Base-by-base conservation (phyloP, 176 grass and related monocot species). In the Musa troglodytarum region DNA sequence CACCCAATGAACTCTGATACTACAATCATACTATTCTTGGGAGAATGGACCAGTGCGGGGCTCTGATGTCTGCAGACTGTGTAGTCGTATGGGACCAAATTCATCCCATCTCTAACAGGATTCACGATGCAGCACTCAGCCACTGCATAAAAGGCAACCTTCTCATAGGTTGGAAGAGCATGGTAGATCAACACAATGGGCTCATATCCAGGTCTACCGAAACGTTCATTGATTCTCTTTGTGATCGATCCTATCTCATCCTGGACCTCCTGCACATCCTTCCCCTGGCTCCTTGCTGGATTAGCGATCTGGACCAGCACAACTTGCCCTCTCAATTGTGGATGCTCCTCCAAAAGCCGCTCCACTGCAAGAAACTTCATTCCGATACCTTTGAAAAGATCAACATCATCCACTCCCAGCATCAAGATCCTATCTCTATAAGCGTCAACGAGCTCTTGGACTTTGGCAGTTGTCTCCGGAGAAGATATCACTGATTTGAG, bases 1-100 rank as follows among this genome's bases (percentile, higher is more conserved):
- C 88, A 91, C 19, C 88, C 88, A 20, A 85, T 83, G 34, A 91
- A 91, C 73, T 91, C 85, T 0, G 88, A 91, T n/a, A 91, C 26
- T 53, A 91, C 72, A 13, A 91, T 74, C 24, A 77, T 73, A 69
- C 88, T 83, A 70, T 81, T 82, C 81, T 81, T 81, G 19, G 63
- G 23, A 53, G 19, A 20, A 10, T 74, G 57, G 16, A 25, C 61
- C 49, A 77, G 51, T 63, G 62, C 72, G 0, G 74, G 76, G 23
- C 82, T 86, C 53, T 72, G 79, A 20, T 91, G 76, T 25, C 88
- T 68, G 72, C 76, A 85, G 11, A 91, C 85, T 0, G 81, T 91
- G 68, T 91, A 91, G n/a, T 69, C 67, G 68, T 91, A 85, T 1
- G 88, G 85, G 55, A 80, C 63, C 19, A 79, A 80, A 73, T 91